phyloP scores from a whole-genome alignment of 768 basidiomycete genomes.

The Strobilomyces echinocephalus region DNA sequence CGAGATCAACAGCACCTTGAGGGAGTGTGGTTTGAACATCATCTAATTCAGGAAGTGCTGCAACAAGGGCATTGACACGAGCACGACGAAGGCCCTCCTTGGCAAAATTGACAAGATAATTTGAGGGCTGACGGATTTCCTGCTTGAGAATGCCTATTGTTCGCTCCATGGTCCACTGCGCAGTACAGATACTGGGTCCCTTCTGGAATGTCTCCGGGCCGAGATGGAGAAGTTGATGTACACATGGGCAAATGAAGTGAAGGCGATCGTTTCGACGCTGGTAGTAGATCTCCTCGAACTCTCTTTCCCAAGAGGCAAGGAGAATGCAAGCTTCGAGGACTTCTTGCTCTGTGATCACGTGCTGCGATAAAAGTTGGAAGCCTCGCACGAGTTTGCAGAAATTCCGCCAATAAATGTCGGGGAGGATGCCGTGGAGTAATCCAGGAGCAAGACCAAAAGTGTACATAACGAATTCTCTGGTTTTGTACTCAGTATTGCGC shows the following conservation, averaged over 20 bases:
- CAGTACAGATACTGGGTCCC: neutral
- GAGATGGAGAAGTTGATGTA: neutral
- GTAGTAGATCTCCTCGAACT: neutral
- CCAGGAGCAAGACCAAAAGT: too few relatives aligned
- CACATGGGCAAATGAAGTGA: neutral
- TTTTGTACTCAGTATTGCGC: too few relatives aligned
- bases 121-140: neutral
- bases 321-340: too few relatives aligned
- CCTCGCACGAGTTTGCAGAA: neutral
- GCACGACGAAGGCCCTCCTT: neutral
- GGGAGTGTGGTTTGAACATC: neutral
- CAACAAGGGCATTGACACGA: neutral
- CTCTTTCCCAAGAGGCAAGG: neutral
- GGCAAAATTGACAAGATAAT: neutral
- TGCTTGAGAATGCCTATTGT: neutral
- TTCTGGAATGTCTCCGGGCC: too few relatives aligned
- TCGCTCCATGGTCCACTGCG: neutral
- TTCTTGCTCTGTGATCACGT: neutral
- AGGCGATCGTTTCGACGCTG: neutral
- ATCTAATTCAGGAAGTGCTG: neutral
- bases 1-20: too few relatives aligned
- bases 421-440: neutral
- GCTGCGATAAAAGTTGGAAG: neutral
- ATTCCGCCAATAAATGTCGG: neutral
- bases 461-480: too few relatives aligned